These are phyloP conservation scores for Houttuynia cordata DNA, from an alignment of 164 flowering plant genomes.

Conservation along the genomic window DNA sequence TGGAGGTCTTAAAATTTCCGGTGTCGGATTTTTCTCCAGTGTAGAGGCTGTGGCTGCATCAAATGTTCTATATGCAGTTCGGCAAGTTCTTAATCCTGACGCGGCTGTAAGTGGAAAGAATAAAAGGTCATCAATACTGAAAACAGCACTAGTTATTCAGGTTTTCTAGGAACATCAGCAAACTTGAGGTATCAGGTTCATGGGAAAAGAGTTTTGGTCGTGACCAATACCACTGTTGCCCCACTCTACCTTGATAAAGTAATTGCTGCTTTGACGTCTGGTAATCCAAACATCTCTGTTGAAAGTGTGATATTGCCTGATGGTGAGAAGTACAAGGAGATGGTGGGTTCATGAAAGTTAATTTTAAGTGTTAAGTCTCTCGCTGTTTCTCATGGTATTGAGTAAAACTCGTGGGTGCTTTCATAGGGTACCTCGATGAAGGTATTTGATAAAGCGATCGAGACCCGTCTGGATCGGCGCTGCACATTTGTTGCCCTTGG, in stretches of 20 bases:
- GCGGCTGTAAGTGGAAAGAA: conserved; percentile 20
- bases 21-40: conserved; percentile 86
- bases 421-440: conserved; percentile 84
- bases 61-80: conserved; percentile 40
- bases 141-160: conserved; percentile 73
- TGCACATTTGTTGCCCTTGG: conserved; percentile 98
- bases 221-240: conserved; percentile 75
- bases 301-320: conserved; percentile 89
- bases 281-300: conserved; percentile 69
- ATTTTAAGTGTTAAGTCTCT: too few species aligned
- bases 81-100: conserved; percentile 48
- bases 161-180: conserved; percentile 87
- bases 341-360: conserved; percentile 31
- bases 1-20: conserved; percentile 80
- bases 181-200: conserved; percentile 90
- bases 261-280: conserved; percentile 56
- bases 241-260: conserved; percentile 83
- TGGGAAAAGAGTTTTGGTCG: conserved; percentile 95
- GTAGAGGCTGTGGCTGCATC: conserved; percentile 82
- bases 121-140: conserved; percentile 70
- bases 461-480: conserved; percentile 73
- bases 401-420: conserved; percentile 1
- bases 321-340: conserved; percentile 89
- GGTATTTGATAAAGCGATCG: conserved; percentile 93
- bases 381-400: not conserved